Evolutionary conservation across 1,139 yeast species (phyloP), one percentile per base, ranked within the genome.

Genomic region (Yamadazyma kanchanaburiensis): DNA sequence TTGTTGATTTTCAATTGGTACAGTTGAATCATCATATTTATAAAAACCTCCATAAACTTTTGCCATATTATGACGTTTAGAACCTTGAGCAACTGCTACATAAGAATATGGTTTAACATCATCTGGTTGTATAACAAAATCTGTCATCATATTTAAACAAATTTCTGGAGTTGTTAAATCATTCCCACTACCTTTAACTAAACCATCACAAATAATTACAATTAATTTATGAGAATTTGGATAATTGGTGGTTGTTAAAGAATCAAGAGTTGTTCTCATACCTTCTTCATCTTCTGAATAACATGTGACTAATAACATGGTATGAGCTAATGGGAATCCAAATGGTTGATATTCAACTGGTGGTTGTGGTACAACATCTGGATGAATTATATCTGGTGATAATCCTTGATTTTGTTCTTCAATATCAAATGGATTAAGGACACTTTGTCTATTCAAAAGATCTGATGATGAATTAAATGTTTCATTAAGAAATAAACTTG

Each of bases 41-140:
- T 89, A 89, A 53, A 84, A 91, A 0, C 97, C 97, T 10, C 94
- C 80, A 49, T 81, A 82, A 9, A 89, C 87, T 56, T 88, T 88
- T n/a, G 97, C 96, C 95, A 87, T 87, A 53, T 91, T 91, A 51
- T 89, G 97, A 54, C 97, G 81, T 59, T 86, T 88, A 6, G 85
- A 52, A 41, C 97, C 97, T 49, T 81, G 83, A 2, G 95, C 95
- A 31, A 91, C 96, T 6, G 97, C 94, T 28, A 91, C 95, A 53
- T 91, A 89, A 1, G 96, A 87, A 47, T 77, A 70, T 1, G 95
- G 74, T 48, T 74, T 60, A 11, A 87, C 96, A 16, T 82, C 78
- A 18, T 86, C 94, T 9, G 70, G 72, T 0, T 87, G 83, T 20
- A 70, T 64, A 8, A 76, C 68, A 43, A 88, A 81, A 53, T 89